Evolutionary conservation across 768 basidiomycete species (phyloP).

Genomic region (Tylopilus rubrobrunneus): DNA sequence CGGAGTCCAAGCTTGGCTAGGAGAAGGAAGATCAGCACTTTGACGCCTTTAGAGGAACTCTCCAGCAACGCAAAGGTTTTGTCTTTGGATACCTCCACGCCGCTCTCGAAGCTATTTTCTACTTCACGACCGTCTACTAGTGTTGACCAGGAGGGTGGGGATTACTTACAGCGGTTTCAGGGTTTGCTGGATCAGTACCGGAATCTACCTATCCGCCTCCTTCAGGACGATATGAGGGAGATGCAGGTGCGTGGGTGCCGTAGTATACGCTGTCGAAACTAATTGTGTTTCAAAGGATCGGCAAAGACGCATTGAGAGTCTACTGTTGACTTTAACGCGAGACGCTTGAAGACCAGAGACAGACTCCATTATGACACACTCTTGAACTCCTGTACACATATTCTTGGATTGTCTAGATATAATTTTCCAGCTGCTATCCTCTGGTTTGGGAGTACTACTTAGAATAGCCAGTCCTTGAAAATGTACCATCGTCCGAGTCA

Average conservation of each 20-base stretch:
- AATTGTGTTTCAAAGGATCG: slow-evolving; percentile 45
- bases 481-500: too few species aligned
- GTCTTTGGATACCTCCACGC: slow-evolving; percentile 26
- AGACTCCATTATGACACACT: too few species aligned
- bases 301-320: slow-evolving; percentile 73
- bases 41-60: slow-evolving; percentile 26
- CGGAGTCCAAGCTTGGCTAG: slow-evolving; percentile 9
- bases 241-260: slow-evolving; percentile 50
- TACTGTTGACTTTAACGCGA: slow-evolving; percentile 65
- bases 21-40: slow-evolving; percentile 26
- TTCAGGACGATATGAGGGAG: slow-evolving; percentile 82
- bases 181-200: slow-evolving; percentile 58
- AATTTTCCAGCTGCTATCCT: too few species aligned
- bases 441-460: too few species aligned
- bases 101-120: slow-evolving; percentile 27
- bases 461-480: too few species aligned
- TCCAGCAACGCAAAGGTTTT: slow-evolving; percentile 29
- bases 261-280: background rate
- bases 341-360: slow-evolving; percentile 47
- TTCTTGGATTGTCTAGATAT: too few species aligned
- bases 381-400: too few species aligned
- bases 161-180: slow-evolving; percentile 54
- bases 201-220: slow-evolving; percentile 56
- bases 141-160: slow-evolving; percentile 34
- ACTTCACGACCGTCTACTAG: slow-evolving; percentile 18